A percentile compares a stretch with the other conserved stretches of the same genome.
phyloP scores from a whole-genome alignment of 306 rosid genomes.

The Cucumis melo region DNA sequence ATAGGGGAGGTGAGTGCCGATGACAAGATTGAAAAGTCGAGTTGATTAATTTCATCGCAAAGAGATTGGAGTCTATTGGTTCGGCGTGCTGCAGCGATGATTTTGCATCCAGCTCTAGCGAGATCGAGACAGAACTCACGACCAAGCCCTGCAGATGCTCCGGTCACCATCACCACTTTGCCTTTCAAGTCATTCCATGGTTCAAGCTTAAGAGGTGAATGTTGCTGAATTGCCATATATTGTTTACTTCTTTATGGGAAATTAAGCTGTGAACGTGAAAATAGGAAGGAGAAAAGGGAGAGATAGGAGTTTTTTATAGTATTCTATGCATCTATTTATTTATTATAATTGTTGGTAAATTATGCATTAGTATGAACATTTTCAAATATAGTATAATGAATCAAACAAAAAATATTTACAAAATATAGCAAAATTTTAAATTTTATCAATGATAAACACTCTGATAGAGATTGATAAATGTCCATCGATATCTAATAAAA shows the following conservation, averaged over 20 bases:
- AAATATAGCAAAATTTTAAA: too few species aligned
- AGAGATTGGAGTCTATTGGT: slow-evolving; percentile 45
- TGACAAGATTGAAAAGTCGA: not conserved
- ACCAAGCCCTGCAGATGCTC: slow-evolving; percentile 78
- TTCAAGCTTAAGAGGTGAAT: slow-evolving; percentile 17
- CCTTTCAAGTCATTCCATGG: slow-evolving; percentile 42
- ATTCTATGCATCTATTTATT: too few species aligned
- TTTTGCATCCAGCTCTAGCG: slow-evolving; percentile 43
- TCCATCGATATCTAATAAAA: too few species aligned
- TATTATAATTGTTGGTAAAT: too few species aligned
- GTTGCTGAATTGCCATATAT: slow-evolving; percentile 31
- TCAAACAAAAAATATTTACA: too few species aligned
- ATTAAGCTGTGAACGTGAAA: not conserved
- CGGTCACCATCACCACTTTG: slow-evolving; percentile 74
- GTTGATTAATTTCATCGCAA: slow-evolving; percentile 23
- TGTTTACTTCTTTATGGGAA: not conserved
- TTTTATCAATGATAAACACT: too few species aligned
- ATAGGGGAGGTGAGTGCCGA: not conserved
- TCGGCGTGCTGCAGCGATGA: slow-evolving; percentile 58
- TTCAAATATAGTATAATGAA: too few species aligned
- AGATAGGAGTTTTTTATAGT: too few species aligned
- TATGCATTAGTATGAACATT: too few species aligned
- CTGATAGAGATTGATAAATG: too few species aligned
- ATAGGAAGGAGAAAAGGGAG: not conserved
- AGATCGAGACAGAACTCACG: slow-evolving; percentile 52